A percentile compares a stretch with the other conserved stretches of the same genome.
These are phyloP conservation scores for Eucalyptus marginata DNA, from an alignment of 345 rosid genomes.

Conservation along the genomic window DNA sequence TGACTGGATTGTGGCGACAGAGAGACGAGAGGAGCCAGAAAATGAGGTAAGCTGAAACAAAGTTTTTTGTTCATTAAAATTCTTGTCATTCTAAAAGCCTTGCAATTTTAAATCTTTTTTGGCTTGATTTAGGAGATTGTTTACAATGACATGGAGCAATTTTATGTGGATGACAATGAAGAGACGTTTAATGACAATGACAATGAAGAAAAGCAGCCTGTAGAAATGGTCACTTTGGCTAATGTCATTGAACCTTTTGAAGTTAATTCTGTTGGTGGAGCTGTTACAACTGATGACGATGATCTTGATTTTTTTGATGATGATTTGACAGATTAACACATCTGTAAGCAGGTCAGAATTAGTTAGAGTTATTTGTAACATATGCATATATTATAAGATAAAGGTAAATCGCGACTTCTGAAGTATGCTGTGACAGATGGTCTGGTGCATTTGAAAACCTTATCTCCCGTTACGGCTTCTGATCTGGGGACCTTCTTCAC, in stretches of 20 bases:
- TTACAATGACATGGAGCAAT: slow-evolving; percentile 31
- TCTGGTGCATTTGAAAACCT: background rate
- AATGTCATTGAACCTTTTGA: slow-evolving; percentile 26
- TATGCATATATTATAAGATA: background rate
- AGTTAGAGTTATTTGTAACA: background rate
- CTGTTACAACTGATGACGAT: slow-evolving; percentile 40
- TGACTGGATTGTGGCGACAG: slow-evolving; percentile 53
- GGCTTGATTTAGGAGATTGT: slow-evolving; percentile 31
- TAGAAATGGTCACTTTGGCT: slow-evolving; percentile 23
- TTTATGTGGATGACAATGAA: slow-evolving; percentile 21
- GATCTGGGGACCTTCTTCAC: background rate
- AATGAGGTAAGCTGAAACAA: slow-evolving; percentile 42
- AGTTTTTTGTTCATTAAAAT: background rate
- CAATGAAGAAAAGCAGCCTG: slow-evolving; percentile 21
- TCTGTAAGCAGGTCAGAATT: background rate
- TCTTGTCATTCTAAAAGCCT: background rate
- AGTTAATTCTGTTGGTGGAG: slow-evolving; percentile 20
- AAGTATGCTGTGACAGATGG: background rate
- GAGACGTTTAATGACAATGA: slow-evolving; percentile 33
- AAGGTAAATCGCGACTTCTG: background rate
- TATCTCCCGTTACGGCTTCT: background rate
- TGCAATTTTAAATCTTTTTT: background rate
- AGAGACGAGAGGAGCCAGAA: slow-evolving; percentile 22
- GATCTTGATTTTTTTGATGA: slow-evolving; percentile 44
- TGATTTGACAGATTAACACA: slow-evolving; percentile 31